Evolutionary conservation across 2,329 filamentous ascomycete genomes (phyloP).

Genomic region (Penicillium fuscoglaucum): DNA sequence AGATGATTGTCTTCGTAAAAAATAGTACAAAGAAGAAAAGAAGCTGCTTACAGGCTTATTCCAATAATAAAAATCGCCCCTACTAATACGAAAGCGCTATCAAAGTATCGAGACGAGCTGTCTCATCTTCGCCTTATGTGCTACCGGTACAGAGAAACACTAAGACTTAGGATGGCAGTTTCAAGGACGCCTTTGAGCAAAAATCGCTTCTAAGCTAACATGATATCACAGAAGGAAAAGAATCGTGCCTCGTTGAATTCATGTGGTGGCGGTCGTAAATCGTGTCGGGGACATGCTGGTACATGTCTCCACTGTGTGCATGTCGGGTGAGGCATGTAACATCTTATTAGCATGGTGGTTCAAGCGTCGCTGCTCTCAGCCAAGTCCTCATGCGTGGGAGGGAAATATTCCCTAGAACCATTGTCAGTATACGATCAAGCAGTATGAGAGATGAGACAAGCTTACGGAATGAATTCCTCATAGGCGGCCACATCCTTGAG

Average conservation of each 20-base stretch:
- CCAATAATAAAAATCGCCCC: too few relatives aligned
- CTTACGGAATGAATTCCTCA: conserved; percentile 69
- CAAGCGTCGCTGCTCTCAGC: not conserved
- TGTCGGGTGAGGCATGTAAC: not conserved
- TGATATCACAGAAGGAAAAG: not conserved
- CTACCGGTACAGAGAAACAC: not conserved
- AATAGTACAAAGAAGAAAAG: not conserved
- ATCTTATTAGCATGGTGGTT: not conserved
- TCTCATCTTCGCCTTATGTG: not conserved
- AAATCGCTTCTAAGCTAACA: not conserved
- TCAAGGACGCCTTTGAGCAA: not conserved
- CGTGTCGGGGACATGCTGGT: not conserved
- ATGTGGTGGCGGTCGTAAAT: not conserved
- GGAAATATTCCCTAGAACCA: conserved; percentile 49
- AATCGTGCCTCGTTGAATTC: not conserved
- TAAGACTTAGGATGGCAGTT: not conserved
- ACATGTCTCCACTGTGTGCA: conserved; percentile 1
- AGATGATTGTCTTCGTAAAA: not conserved
- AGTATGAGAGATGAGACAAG: conserved; percentile 24
- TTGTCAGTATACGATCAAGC: conserved; percentile 7
- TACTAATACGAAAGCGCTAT: not conserved
- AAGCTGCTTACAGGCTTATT: not conserved
- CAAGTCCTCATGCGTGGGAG: conserved; percentile 44
- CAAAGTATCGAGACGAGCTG: not conserved
- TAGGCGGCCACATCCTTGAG: conserved; percentile 76